These are phyloP conservation scores for Vaccinium vitisidaea DNA, from an alignment of 148 eudicot species.

Conservation along the genomic window DNA sequence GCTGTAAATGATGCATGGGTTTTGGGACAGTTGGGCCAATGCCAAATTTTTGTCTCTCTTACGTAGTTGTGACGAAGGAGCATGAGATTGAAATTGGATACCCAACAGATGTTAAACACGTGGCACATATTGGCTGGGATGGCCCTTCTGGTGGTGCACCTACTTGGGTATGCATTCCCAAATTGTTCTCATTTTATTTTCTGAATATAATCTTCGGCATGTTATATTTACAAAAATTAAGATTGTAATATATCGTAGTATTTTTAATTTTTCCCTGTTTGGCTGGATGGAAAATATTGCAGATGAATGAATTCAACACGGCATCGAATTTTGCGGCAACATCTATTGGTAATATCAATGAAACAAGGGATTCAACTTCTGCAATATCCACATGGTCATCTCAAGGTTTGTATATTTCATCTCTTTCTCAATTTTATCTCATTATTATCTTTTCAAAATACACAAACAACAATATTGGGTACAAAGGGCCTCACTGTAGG, in stretches of 20 bases:
- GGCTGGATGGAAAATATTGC: neutral
- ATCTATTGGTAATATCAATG: constrained; percentile 32
- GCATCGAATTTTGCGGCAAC: constrained; percentile 40
- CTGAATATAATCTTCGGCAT: neutral
- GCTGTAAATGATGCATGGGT: neutral
- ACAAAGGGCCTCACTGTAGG: no score
- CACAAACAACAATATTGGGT: no score
- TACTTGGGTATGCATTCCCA: constrained; percentile 52
- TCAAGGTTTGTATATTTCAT: constrained; percentile 32
- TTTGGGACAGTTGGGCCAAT: constrained; percentile 2
- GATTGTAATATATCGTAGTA: neutral
- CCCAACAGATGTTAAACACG: constrained; percentile 88
- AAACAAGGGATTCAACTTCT: constrained; percentile 26
- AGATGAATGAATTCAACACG: constrained; percentile 55
- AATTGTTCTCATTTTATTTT: neutral
- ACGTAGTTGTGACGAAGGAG: constrained; percentile 55
- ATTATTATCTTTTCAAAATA: no score
- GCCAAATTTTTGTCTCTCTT: neutral
- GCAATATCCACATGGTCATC: constrained; percentile 47
- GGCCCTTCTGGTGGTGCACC: constrained; percentile 69
- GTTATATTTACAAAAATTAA: no score
- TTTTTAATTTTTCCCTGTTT: neutral
- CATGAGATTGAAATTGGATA: constrained; percentile 76
- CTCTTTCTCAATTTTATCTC: neutral
- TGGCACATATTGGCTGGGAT: constrained; percentile 85